phyloP scores from a whole-genome alignment of 768 basidiomycete species.

The Cubamyces lactineus region DNA sequence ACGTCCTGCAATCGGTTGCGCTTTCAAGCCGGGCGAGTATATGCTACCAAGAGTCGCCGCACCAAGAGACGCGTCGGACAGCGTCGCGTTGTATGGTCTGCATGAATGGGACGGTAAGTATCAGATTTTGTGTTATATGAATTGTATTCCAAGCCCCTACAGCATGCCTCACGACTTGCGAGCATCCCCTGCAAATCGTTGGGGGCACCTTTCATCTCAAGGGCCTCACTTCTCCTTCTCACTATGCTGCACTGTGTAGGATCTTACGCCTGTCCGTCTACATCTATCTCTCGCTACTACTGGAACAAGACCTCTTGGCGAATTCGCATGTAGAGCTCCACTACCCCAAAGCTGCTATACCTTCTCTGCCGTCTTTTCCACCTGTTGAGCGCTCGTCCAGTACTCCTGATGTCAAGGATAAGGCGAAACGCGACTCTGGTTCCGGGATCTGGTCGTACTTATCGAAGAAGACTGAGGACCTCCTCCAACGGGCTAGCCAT shows the following conservation, averaged over 20 bases:
- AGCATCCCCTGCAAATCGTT: constrained; percentile 44
- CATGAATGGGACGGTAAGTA: constrained; percentile 54
- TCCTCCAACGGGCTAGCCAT: constrained; percentile 35
- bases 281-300: constrained; percentile 56
- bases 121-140: neutral
- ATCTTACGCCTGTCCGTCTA: constrained; percentile 58
- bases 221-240: constrained; percentile 45
- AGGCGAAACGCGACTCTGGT: constrained; percentile 28
- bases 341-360: constrained; percentile 40
- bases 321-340: constrained; percentile 54
- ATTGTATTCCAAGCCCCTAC: neutral
- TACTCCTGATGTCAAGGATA: constrained; percentile 27
- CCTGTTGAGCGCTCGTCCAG: constrained; percentile 19
- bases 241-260: constrained; percentile 48
- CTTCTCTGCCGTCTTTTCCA: constrained; percentile 18
- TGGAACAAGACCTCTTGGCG: constrained; percentile 61
- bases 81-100: constrained; percentile 51
- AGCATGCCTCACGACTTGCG: constrained; percentile 21
- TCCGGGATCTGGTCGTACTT: constrained; percentile 42
- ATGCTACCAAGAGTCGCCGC: constrained; percentile 5
- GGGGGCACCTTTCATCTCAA: constrained; percentile 66
- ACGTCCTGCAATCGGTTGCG: constrained; percentile 41
- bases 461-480: constrained; percentile 40
- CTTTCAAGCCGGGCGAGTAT: constrained; percentile 43
- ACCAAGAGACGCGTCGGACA: constrained; percentile 4